A percentile compares a stretch with the other conserved stretches of the same genome.
Evolutionary conservation across 306 rosid species (phyloP).

Genomic region (Sicyos edulis): DNA sequence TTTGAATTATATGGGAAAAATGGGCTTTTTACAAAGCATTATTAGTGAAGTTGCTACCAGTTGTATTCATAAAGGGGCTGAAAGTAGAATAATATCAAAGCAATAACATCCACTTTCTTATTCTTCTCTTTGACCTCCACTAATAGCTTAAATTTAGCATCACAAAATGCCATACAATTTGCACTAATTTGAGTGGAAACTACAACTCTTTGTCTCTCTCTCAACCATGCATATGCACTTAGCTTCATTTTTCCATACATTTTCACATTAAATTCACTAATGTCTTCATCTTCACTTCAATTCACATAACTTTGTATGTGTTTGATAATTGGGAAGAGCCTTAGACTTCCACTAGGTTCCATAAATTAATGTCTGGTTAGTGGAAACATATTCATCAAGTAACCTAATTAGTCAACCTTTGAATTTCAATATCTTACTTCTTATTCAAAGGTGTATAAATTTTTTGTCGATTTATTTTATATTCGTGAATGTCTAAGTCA

Average conservation of each 20-base stretch:
- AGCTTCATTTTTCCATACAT: background rate
- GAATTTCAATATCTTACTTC: too few species aligned
- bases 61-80: background rate
- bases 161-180: background rate
- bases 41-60: background rate
- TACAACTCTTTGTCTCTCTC: background rate
- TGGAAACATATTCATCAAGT: too few species aligned
- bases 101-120: constrained; percentile 11
- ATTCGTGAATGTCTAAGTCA: too few species aligned
- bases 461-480: too few species aligned
- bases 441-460: too few species aligned
- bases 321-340: constrained; percentile 1
- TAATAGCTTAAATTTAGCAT: background rate
- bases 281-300: background rate
- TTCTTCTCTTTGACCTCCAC: constrained; percentile 16
- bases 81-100: constrained; percentile 7
- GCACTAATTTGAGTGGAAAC: constrained; percentile 17
- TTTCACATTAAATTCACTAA: background rate
- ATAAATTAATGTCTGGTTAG: background rate
- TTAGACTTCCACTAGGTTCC: constrained; percentile 14
- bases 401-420: too few species aligned
- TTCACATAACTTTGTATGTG: background rate
- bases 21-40: background rate
- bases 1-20: background rate
- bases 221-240: background rate